A percentile compares a stretch with the other conserved stretches of the same genome.
Evolutionary conservation across 257 asterid species (phyloP).

Genomic region (Catharanthus roseus): DNA sequence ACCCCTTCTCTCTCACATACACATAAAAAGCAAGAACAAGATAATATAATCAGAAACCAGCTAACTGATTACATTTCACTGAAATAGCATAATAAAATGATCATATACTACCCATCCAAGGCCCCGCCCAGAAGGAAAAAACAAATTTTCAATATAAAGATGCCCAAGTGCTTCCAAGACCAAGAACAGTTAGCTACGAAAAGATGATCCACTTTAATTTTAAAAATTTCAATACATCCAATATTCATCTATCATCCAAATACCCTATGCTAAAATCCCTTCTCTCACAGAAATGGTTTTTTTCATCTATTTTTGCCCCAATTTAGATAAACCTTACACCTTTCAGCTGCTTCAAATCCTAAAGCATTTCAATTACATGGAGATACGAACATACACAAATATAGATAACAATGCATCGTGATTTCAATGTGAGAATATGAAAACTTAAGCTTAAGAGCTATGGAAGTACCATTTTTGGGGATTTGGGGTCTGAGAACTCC

Average conservation of each 20-base stretch:
- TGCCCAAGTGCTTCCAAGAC: neutral
- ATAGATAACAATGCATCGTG: neutral
- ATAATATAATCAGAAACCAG: neutral
- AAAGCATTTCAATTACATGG: neutral
- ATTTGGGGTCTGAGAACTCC: neutral
- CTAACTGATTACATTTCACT: neutral
- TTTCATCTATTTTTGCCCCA: neutral
- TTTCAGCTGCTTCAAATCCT: neutral
- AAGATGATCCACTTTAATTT: neutral
- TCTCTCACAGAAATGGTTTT: no score
- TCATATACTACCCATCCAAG: no score
- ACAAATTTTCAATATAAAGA: neutral
- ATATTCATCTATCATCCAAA: neutral
- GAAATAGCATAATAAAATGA: neutral
- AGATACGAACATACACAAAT: neutral
- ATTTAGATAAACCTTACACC: neutral
- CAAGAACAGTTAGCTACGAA: neutral
- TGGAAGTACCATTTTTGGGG: neutral
- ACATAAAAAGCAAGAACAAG: neutral
- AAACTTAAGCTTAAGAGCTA: neutral
- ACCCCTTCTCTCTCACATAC: neutral
- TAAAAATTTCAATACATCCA: neutral
- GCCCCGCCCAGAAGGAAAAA: neutral
- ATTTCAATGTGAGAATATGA: neutral
- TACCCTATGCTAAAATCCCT: neutral